Percentiles rank a stretch among this genome's conserved stretches.
These are phyloP conservation scores for Anthoceros angustus DNA, from an alignment of 225 moss, liverwort and hornwort genomes.

Conservation along the genomic window DNA sequence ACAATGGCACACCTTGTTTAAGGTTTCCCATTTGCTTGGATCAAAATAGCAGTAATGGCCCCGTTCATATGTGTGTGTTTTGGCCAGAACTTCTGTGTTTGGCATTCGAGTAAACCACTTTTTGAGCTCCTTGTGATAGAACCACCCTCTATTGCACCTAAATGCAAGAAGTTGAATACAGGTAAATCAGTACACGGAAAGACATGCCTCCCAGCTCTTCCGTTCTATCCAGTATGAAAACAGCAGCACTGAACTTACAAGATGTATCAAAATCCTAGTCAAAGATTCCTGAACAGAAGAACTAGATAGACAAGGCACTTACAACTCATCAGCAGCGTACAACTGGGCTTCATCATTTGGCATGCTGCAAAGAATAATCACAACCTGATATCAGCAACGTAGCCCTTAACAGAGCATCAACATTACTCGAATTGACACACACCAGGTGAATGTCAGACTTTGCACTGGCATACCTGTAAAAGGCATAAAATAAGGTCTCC, in stretches of 20 bases:
- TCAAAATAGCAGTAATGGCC: conserved; percentile 84
- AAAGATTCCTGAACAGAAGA: neutral
- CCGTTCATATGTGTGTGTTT: conserved; percentile 59
- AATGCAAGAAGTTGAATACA: neutral
- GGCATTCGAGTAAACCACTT: conserved; percentile 82
- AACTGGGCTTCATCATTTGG: conserved; percentile 93
- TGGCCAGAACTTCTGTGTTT: conserved; percentile 64
- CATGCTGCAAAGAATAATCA: conserved; percentile 53
- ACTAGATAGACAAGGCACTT: conserved; percentile 9
- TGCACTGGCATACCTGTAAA: conserved; percentile 53
- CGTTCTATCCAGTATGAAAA: neutral
- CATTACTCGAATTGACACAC: neutral
- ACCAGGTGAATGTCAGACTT: neutral
- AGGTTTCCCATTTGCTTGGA: conserved; percentile 66
- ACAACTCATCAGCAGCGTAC: conserved; percentile 93
- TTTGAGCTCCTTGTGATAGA: conserved; percentile 81
- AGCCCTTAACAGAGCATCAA: neutral
- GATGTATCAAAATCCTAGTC: neutral
- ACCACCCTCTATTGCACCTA: conserved; percentile 92
- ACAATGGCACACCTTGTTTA: conserved; percentile 47
- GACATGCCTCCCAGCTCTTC: neutral
- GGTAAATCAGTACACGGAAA: neutral
- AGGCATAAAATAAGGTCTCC: conserved; percentile 94
- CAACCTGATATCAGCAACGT: conserved; percentile 4
- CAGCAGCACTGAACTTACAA: neutral